Evolutionary conservation across 2,329 filamentous ascomycete genomes (phyloP).

Genomic region (Curvularia verruculosa): DNA sequence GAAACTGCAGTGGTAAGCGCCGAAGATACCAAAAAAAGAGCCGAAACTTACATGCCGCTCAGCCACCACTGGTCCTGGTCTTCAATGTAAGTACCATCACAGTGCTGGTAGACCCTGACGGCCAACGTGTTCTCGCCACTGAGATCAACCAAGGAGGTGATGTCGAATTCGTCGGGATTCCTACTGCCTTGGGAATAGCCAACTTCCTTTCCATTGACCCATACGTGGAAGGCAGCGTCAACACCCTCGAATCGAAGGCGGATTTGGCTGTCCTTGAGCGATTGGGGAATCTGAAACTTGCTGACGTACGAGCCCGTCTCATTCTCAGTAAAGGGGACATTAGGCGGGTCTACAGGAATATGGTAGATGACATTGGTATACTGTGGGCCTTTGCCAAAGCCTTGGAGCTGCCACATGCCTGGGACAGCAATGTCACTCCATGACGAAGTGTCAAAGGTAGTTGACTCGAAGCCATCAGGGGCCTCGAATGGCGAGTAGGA

Average conservation of each 20-base stretch:
- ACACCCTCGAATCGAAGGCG: slow-evolving; percentile 73
- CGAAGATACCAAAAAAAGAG: not conserved
- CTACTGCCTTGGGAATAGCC: slow-evolving; percentile 73
- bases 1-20: slow-evolving; percentile 59
- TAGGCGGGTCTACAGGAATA: slow-evolving; percentile 68
- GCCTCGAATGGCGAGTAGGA: slow-evolving; percentile 46
- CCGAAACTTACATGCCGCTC: slow-evolving; percentile 55
- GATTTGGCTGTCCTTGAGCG: slow-evolving; percentile 61
- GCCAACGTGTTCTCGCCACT: slow-evolving; percentile 61
- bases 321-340: slow-evolving; percentile 65
- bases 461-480: slow-evolving; percentile 41
- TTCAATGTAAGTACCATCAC: slow-evolving; percentile 72
- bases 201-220: slow-evolving; percentile 67
- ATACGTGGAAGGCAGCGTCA: slow-evolving; percentile 73
- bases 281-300: slow-evolving; percentile 59
- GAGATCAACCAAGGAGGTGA: slow-evolving; percentile 59
- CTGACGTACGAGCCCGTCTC: slow-evolving; percentile 68
- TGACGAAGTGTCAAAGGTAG: slow-evolving; percentile 45
- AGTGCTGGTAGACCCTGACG: slow-evolving; percentile 74
- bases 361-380: slow-evolving; percentile 73
- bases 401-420: slow-evolving; percentile 73
- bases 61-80: slow-evolving; percentile 74
- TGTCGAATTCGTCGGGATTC: slow-evolving; percentile 73
- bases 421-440: slow-evolving; percentile 66
- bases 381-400: slow-evolving; percentile 66